These are phyloP conservation scores for Cutaneotrichosporon sp. DNA, from an alignment of 1,284 basidiomycete genomes.

Conservation along the genomic window DNA sequence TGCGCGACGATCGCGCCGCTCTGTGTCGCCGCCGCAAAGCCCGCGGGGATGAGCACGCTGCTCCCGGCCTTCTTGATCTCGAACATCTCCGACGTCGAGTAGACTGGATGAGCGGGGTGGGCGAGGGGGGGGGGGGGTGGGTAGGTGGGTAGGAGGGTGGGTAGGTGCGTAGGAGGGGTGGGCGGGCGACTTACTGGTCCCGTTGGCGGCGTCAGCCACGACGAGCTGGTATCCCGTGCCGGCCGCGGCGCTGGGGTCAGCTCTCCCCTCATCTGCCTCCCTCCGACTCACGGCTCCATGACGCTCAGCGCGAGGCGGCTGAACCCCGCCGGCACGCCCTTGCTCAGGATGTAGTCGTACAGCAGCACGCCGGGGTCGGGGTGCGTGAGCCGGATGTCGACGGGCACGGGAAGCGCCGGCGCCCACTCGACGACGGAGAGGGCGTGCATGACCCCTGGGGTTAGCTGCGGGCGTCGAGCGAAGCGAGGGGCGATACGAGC, in stretches of 20 bases:
- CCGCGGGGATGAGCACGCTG: slow-evolving; percentile 10
- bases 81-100: slow-evolving; percentile 16
- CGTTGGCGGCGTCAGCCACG: slow-evolving; percentile 7
- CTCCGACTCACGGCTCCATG: not conserved
- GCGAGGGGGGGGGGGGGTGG: too few species aligned
- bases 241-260: slow-evolving; percentile 9
- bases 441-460: slow-evolving; percentile 1
- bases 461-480: slow-evolving; percentile 8
- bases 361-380: slow-evolving; percentile 7
- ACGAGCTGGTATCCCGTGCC: slow-evolving; percentile 10
- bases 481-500: too few species aligned
- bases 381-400: slow-evolving; percentile 13
- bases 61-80: slow-evolving; percentile 20
- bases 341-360: slow-evolving; percentile 8
- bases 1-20: not conserved
- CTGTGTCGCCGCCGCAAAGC: not conserved
- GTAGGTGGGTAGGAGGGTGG: too few species aligned
- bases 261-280: not conserved
- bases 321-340: not conserved
- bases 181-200: slow-evolving; percentile 11
- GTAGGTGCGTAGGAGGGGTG: too few species aligned
- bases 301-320: not conserved
- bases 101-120: too few species aligned
- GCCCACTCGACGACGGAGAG: slow-evolving; percentile 14
- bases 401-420: slow-evolving; percentile 5